Evolutionary conservation across 768 basidiomycete species (phyloP).

Genomic region (Tephrocybe sp.): DNA sequence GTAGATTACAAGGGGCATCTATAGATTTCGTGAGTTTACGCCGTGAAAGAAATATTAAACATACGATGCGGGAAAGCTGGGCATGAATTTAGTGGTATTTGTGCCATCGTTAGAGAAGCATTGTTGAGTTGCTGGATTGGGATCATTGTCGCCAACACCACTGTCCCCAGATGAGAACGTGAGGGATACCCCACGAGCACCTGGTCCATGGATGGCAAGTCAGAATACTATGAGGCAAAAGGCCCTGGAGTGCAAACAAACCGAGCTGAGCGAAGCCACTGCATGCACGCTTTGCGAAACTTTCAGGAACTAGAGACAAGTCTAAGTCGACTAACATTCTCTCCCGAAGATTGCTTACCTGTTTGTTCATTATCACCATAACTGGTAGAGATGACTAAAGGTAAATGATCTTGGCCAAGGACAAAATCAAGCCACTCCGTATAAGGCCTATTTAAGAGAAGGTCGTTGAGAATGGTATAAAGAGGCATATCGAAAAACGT

Average conservation of each 20-base stretch:
- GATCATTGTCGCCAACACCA: conserved; percentile 65
- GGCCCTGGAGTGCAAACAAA: conserved; percentile 25
- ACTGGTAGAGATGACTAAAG: conserved; percentile 66
- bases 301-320: conserved; percentile 44
- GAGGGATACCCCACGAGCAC: conserved; percentile 63
- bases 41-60: conserved; percentile 9
- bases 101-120: conserved; percentile 60
- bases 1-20: conserved; percentile 48
- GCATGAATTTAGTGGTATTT: conserved; percentile 52
- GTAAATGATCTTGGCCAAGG: conserved; percentile 40
- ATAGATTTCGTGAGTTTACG: background rate
- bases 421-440: conserved; percentile 25
- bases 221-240: background rate
- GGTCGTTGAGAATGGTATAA: background rate
- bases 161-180: conserved; percentile 65
- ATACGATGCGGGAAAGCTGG: conserved; percentile 57
- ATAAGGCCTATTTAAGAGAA: background rate
- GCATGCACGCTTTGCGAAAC: conserved; percentile 59
- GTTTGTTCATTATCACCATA: conserved; percentile 76
- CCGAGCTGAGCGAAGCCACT: conserved; percentile 61
- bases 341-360: conserved; percentile 30
- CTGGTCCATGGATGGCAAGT: conserved; percentile 24
- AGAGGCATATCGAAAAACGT: background rate
- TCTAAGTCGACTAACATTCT: background rate
- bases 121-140: conserved; percentile 45